Base-by-base conservation (phyloP, 768 basidiomycete species). In the Boletus pseudo-olivaceus region DNA sequence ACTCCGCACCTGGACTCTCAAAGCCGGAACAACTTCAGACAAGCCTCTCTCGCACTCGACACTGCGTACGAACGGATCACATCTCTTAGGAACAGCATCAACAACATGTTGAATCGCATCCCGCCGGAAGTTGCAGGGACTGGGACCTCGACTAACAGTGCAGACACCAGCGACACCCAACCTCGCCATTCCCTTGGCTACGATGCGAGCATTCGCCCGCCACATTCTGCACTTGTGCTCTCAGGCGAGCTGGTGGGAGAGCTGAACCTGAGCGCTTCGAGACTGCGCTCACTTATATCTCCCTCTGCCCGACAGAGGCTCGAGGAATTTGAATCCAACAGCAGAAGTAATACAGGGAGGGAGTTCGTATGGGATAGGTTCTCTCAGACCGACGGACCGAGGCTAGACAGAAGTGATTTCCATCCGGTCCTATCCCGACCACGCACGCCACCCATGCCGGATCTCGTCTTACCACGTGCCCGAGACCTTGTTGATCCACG, bases 41-140 rank as follows among this genome's bases (percentile, higher is more conserved):
- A 77, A 51, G 80, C 81, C n/a, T 77, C 82, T 38, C 69, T 72
- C n/a, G 78, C 78, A 7, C 70, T 84, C 37, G 79, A 82, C 50
- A 75, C 76, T 34, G 82, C 81, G 20, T 82, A 80, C 65, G 75
- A 72, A 57, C 77, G 80, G 43, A 79, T 84, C 62, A 75, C 76
- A 46, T 77, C 79, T 66, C 76, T 83, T 47, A 77, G 82, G 54
- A 76, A 75, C 30, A 81, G 73, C 57, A 73, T 85, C 34, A 67
- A 77, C 47, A 73, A 74, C 54, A 67, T 82, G 56, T 57, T 72
- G 61, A 64, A 62, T 57, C 66, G 68, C 55, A 67, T 80, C 55
- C 72, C 74, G 47, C 75, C 77, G 17, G 73, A 68, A 47, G 54
- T 49, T 39, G 34, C 54, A 55, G 60, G 56, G 12, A 49, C 57